Percentiles rank a stretch among this genome's conserved stretches.
Evolutionary conservation across 2,329 filamentous ascomycete genomes (phyloP).

Genomic region (Botrytis aclada): DNA sequence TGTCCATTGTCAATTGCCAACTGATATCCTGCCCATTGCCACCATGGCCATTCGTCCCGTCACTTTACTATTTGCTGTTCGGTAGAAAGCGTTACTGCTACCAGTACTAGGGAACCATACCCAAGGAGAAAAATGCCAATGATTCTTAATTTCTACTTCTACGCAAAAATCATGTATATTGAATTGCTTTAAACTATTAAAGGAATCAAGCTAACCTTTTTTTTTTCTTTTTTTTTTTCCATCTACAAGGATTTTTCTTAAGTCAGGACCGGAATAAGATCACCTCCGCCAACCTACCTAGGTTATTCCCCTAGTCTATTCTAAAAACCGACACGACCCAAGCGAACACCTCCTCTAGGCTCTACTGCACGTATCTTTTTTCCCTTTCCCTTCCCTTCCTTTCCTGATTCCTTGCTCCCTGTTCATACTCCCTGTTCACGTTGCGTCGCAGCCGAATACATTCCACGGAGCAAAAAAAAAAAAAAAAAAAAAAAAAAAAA

Average conservation of each 20-base stretch:
- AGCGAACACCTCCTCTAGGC: neutral
- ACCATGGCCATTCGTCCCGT: neutral
- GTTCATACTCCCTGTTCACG: neutral
- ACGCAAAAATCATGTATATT: neutral
- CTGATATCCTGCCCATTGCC: neutral
- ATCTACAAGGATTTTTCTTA: neutral
- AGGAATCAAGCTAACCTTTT: neutral
- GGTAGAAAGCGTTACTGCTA: neutral
- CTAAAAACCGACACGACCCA: conserved; percentile 8
- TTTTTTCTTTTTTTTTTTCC: neutral
- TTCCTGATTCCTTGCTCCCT: conserved; percentile 3
- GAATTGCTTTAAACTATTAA: neutral
- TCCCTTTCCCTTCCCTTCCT: neutral
- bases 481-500: neutral
- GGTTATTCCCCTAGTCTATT: conserved; percentile 12
- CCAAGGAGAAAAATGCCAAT: neutral
- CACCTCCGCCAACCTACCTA: neutral
- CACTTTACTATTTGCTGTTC: neutral
- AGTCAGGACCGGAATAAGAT: conserved; percentile 16
- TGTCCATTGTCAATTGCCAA: neutral
- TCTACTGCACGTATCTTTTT: conserved; percentile 8
- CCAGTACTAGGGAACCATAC: neutral
- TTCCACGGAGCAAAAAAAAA: neutral
- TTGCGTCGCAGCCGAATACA: conserved; percentile 1
- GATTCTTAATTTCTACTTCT: neutral